phyloP scores from a whole-genome alignment of 2,329 filamentous ascomycete species.

The Botrytis byssoidea region DNA sequence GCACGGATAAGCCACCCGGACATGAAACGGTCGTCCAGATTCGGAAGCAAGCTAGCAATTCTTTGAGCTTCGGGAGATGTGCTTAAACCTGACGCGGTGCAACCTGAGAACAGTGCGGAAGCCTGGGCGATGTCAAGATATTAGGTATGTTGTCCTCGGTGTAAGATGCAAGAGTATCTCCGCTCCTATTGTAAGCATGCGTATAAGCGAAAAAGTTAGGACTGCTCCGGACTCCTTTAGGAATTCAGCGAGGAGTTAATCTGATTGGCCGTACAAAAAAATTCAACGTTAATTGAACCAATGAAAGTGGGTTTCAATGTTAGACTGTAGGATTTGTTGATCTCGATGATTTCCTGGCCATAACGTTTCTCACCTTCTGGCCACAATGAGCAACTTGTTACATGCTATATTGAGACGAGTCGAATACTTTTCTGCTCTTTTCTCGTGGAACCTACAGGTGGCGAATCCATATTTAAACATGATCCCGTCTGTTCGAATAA shows the following conservation, averaged over 20 bases:
- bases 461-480: conserved; percentile 7
- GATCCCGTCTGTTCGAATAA: background rate
- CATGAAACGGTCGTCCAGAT: conserved; percentile 9
- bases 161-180: background rate
- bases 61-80: background rate
- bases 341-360: background rate
- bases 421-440: background rate
- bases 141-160: conserved; percentile 1
- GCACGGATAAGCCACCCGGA: background rate
- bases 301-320: conserved; percentile 3
- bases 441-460: background rate
- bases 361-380: background rate
- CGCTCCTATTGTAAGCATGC: conserved; percentile 12
- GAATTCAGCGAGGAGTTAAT: conserved; percentile 1
- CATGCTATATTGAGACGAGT: background rate
- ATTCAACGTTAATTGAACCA: background rate
- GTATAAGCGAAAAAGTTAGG: background rate
- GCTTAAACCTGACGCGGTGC: background rate
- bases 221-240: conserved; percentile 20
- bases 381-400: background rate
- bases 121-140: background rate
- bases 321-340: background rate
- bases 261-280: conserved; percentile 1
- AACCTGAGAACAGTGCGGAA: background rate
- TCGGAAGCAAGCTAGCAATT: background rate